A percentile compares a stretch with the other conserved stretches of the same genome.
Evolutionary conservation across 345 rosid species (phyloP).

Genomic region (Acer yangbiense): DNA sequence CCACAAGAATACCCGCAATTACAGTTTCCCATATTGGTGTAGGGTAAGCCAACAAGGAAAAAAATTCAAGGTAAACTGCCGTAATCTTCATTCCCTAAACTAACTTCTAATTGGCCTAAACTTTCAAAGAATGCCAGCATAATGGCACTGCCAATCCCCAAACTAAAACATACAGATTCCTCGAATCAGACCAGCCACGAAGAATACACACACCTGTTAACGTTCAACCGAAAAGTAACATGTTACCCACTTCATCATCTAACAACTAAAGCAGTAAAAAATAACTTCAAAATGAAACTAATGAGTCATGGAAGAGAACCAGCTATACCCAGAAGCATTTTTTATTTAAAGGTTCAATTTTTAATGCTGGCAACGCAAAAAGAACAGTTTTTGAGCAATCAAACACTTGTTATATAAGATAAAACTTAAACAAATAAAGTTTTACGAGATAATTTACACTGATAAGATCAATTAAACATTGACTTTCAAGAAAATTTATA

Average conservation of each 20-base stretch:
- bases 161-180: slow-evolving; percentile 3
- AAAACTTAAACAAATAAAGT: not conserved
- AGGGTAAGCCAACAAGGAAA: slow-evolving; percentile 33
- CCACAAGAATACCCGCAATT: slow-evolving; percentile 60
- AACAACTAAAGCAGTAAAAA: not conserved
- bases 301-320: not conserved
- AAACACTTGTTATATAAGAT: not conserved
- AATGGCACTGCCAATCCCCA: slow-evolving; percentile 25
- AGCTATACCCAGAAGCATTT: not conserved
- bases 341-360: no score
- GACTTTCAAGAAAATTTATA: not conserved
- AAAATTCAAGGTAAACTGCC: not conserved
- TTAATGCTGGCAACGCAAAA: not conserved
- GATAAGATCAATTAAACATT: not conserved
- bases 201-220: not conserved
- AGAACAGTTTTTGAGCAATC: not conserved
- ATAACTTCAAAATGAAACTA: not conserved
- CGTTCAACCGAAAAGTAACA: not conserved
- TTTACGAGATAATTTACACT: not conserved
- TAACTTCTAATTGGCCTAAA: slow-evolving; percentile 13
- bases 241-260: slow-evolving; percentile 1
- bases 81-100: slow-evolving; percentile 19
- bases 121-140: slow-evolving; percentile 32
- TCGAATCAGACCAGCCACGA: slow-evolving; percentile 1
- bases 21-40: slow-evolving; percentile 78